Evolutionary conservation across 1,284 basidiomycete genomes (phyloP).

Genomic region (Puccinia coronata): DNA sequence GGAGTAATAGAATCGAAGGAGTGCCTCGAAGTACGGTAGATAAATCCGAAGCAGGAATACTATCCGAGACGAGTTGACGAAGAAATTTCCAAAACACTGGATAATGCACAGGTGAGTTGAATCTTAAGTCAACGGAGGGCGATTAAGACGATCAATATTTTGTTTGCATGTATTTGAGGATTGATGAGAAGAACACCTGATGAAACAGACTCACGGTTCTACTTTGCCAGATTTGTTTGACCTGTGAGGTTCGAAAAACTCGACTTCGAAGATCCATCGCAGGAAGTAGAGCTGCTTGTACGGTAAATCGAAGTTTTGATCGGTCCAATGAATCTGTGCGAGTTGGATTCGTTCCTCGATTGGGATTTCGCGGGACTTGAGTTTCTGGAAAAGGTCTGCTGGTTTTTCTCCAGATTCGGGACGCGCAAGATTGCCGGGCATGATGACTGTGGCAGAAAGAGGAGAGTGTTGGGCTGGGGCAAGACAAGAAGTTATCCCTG

Average conservation of each 20-base stretch:
- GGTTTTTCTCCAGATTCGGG: not conserved
- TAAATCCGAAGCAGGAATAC: slow-evolving; percentile 15
- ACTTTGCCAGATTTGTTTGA: not conserved
- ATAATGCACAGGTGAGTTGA: slow-evolving; percentile 23
- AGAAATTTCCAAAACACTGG: slow-evolving; percentile 26
- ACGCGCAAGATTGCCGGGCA: not conserved
- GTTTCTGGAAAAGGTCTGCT: slow-evolving; percentile 16
- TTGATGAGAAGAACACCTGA: not conserved
- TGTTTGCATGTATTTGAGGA: not conserved
- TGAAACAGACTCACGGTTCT: not conserved
- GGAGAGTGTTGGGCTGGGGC: no score
- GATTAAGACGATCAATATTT: slow-evolving; percentile 6
- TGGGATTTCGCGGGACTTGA: not conserved
- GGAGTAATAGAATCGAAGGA: not conserved
- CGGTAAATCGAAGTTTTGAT: not conserved
- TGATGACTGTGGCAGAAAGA: no score
- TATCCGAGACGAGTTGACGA: slow-evolving; percentile 8
- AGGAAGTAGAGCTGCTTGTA: slow-evolving; percentile 24
- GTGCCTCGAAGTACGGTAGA: not conserved
- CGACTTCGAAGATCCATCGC: slow-evolving; percentile 25
- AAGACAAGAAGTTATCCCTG: no score
- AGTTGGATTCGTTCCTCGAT: slow-evolving; percentile 18
- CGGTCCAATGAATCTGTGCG: slow-evolving; percentile 14
- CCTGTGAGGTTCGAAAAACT: slow-evolving; percentile 3
- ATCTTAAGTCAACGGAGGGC: not conserved